Evolutionary conservation across 768 basidiomycete genomes (phyloP).

Genomic region (Trametes coccinea): DNA sequence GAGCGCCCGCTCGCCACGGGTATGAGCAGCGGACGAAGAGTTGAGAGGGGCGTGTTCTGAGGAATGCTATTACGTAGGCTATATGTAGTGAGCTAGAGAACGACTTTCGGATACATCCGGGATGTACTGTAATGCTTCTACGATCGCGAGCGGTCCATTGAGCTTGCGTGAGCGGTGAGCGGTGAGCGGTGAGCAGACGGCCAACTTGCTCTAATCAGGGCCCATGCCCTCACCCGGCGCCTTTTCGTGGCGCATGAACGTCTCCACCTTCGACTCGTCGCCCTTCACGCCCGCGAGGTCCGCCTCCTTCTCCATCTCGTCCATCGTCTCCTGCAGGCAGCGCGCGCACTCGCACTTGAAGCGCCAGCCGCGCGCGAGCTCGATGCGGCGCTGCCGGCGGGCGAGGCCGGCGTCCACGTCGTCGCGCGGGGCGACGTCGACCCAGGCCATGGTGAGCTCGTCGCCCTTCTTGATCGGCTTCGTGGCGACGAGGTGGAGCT

Average conservation of each 20-base stretch:
- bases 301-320: conserved; percentile 24
- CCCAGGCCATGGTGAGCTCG: conserved; percentile 72
- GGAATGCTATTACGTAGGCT: conserved; percentile 1
- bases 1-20: too few relatives aligned
- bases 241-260: conserved; percentile 31
- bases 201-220: conserved; percentile 13
- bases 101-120: conserved; percentile 15
- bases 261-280: conserved; percentile 55
- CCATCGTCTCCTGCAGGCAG: conserved; percentile 53
- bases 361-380: conserved; percentile 80
- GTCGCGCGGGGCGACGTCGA: conserved; percentile 60
- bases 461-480: conserved; percentile 73
- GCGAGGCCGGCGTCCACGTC: conserved; percentile 56
- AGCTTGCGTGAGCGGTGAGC: too few relatives aligned
- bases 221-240: conserved; percentile 14
- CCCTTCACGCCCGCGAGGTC: conserved; percentile 37
- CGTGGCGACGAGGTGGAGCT: conserved; percentile 69
- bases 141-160: too few relatives aligned
- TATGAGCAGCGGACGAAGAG: too few relatives aligned
- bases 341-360: conserved; percentile 74
- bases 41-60: too few relatives aligned
- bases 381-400: conserved; percentile 63
- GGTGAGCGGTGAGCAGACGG: neutral
- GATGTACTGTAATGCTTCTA: too few relatives aligned
- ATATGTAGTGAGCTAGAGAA: conserved; percentile 1